Base-by-base conservation (phyloP, 148 eudicot genomes). In the Polygonum maritimum region DNA sequence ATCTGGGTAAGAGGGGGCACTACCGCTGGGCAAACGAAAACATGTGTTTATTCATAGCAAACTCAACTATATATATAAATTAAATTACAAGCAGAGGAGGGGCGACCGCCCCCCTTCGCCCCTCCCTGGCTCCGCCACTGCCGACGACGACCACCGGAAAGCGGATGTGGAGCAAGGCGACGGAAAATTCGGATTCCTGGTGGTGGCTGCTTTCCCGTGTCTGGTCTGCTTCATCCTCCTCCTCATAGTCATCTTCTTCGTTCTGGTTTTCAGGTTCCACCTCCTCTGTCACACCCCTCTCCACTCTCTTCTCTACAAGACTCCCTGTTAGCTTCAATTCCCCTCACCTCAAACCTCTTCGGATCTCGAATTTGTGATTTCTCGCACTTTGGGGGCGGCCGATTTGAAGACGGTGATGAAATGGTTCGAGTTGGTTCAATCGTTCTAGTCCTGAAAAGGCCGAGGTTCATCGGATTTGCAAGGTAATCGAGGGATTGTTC, bases 401-500 rank as follows among this genome's bases (percentile, higher is more conserved):
- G 71, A 45, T 75, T 35, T 7, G 83, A 65, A n/a, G 65, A 39
- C 21, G 85, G 54, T 48, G 81, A 57, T 41, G 76, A 74, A 44
- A 48, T 41, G 40, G 58, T 40, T 40, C 36, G 31, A 26, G 31
- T 26, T 26, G 31, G 31, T 26, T 26, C 31, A 26, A 58, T 44
- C 75, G 77, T 31, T 85, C 84, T 4, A 80, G 79, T 78, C 88
- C 86, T 73, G 90, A 94, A 86, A 82, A 45, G 12, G 80, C 78
- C 74, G 97, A 95, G 78, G 94, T 95, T 75, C 88, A 81, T 62
- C 85, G 88, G 80, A 88, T 95, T 36, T 88, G 89, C 74, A 89
- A 82, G 80, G 87, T 95, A 84, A 88, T 95, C 57, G 92, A 87
- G 22, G 96, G 88, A 77, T 87, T 91, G 82, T 95, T 95, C 77